Evolutionary conservation across 2,329 filamentous ascomycete species (phyloP), one percentile per base, ranked within the genome.

Genomic region (Cordyceps javanica): DNA sequence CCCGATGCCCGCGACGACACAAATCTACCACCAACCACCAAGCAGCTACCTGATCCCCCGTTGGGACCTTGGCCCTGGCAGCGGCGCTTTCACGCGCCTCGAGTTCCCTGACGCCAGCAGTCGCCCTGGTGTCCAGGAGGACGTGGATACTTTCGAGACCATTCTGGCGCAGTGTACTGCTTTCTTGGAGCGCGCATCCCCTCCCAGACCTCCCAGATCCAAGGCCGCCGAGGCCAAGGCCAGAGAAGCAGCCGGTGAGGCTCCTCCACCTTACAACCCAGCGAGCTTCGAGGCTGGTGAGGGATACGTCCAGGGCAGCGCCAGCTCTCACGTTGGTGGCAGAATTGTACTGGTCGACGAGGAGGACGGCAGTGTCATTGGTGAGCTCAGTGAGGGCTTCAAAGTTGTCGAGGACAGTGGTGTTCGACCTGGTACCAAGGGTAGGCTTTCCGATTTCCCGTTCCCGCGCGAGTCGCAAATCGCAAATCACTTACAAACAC

Each of bases 111-210:
- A 80, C 3, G 76, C 89, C 25, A 90, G 90, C 21, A 85, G 79
- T 60, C 86, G 89, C 34, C 78, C 82, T 34, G 87, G 89, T 26
- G 82, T 89, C 1, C 91, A 97, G 71, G 92, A 97, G 70, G 93
- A 97, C 70, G 80, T 96, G 42, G 91, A 97, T 69, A 97, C 93
- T 0, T 97, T 97, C 67, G 93, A 97, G 77, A 97, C 93, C 3
- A 97, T 97, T 62, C 80, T 97, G 52, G 93, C 93, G n/a, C 91
- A 97, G 74, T 97, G 93, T 73, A 97, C 93, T 2, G 90, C 93
- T 2, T 97, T 99, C 71, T 82, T 96, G 5, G 93, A 97, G 72
- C 85, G 91, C 45, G 87, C 90, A 10, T 79, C 86, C 41, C 85
- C 89, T 7, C 86, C 82, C 10, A 75, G 72, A 61, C 60, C 68